These are phyloP conservation scores for Calcarisporium arbuscula DNA, from an alignment of 2,329 filamentous ascomycete species.

Conservation along the genomic window DNA sequence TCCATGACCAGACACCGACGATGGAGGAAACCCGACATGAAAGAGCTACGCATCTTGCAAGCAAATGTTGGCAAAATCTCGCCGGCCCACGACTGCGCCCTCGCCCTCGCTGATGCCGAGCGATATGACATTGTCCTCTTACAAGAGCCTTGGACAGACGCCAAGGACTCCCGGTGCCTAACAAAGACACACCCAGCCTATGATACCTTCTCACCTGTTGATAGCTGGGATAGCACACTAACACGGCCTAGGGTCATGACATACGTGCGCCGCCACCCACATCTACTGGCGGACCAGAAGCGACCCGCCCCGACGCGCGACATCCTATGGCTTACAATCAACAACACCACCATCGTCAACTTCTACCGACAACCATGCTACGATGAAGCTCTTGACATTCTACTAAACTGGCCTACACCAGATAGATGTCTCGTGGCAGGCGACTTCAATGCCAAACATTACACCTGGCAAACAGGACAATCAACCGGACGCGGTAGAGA, in stretches of 20 bases:
- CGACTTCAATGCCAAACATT: neutral
- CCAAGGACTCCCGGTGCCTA: slow-evolving; percentile 6
- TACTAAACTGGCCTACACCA: slow-evolving; percentile 9
- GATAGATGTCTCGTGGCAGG: slow-evolving; percentile 8
- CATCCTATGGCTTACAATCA: slow-evolving; percentile 11
- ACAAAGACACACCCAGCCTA: too few relatives aligned
- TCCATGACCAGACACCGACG: slow-evolving; percentile 2
- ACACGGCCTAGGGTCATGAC: slow-evolving; percentile 12
- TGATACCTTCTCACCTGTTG: slow-evolving; percentile 11
- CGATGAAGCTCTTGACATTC: slow-evolving; percentile 8
- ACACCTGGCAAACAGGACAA: slow-evolving; percentile 1
- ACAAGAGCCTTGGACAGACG: slow-evolving; percentile 11
- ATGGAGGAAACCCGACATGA: slow-evolving; percentile 1
- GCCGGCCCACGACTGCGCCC: slow-evolving; percentile 10
- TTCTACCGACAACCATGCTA: slow-evolving; percentile 11
- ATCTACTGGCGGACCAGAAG: slow-evolving; percentile 9
- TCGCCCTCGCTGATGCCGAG: slow-evolving; percentile 10
- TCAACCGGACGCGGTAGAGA: too few relatives aligned
- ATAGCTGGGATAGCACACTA: slow-evolving; percentile 7
- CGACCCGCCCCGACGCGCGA: slow-evolving; percentile 8
- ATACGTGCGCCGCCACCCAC: slow-evolving; percentile 9
- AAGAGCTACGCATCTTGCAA: slow-evolving; percentile 8
- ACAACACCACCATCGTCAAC: slow-evolving; percentile 11
- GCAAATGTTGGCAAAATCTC: slow-evolving; percentile 11
- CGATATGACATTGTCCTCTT: slow-evolving; percentile 11